Base-by-base conservation (phyloP, 805 yeast species). In the Candida incommunis region DNA sequence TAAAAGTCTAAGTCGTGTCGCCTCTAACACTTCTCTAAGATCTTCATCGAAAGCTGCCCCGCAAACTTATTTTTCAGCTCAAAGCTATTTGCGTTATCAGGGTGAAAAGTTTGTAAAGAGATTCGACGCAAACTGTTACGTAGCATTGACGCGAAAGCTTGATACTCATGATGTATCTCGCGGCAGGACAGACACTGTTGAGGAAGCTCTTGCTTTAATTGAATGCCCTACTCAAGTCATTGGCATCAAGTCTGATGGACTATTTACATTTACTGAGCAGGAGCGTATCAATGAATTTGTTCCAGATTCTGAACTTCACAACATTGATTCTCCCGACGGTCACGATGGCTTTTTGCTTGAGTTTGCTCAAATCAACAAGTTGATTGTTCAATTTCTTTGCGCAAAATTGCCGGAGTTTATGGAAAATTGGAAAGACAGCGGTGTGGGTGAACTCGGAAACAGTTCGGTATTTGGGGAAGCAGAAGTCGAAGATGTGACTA, bases 61-160 rank as follows among this genome's bases (percentile, higher is more conserved):
- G 3, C 77, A 75, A 50, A 71, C 75, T 7, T 83, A 76, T 59
- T 92, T 92, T 65, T 83, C 97, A 0, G 98, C 98, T 2, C 98
- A 92, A 64, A 82, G 90, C 48, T 92, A 92, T 61, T 68, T 92
- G 51, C 74, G 98, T 48, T 92, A 92, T 62, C 98, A 92, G 62
- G 97, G 95, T 13, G 76, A 80, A 45, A 92, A 92, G 61, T 92
- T 92, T 60, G 78, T 88, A 41, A 70, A 75, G 40, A 69, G 98
- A 54, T 92, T 90, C 56, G 98, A 92, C 62, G 96, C 98, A 22
- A 92, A 92, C 60, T 92, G 97, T 65, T 92, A 92, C 63, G 87
- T 92, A 45, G 77, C 96, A 22, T 85, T 92, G 46, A 83, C 96
- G 0, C 72, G 97, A 56, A 92, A 92, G 62, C 66, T 92, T 26